Evolutionary conservation across 371 early-diverging fungal species (phyloP).

Genomic region (Mortierella sp.): DNA sequence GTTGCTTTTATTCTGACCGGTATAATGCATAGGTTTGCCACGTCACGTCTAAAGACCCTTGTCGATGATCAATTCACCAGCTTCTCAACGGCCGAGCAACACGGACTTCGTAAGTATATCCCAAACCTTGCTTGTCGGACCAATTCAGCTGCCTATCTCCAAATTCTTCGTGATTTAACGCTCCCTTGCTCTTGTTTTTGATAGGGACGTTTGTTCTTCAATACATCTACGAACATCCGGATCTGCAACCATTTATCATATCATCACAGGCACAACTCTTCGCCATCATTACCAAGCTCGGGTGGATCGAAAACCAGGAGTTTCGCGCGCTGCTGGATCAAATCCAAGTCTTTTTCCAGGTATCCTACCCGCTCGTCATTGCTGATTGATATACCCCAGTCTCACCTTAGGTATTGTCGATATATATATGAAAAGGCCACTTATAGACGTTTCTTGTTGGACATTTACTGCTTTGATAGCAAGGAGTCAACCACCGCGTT

Average conservation of each 20-base stretch:
- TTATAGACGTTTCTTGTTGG: neutral
- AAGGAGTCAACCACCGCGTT: conserved; percentile 72
- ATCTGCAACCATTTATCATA: conserved; percentile 77
- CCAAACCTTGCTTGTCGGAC: neutral
- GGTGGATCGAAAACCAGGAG: conserved; percentile 85
- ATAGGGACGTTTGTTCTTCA: conserved; percentile 70
- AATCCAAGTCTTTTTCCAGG: conserved; percentile 78
- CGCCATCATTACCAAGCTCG: conserved; percentile 83
- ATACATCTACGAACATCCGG: conserved; percentile 75
- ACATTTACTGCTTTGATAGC: conserved; percentile 48
- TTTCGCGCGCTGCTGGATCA: conserved; percentile 77
- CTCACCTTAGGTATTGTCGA: neutral
- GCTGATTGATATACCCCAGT: neutral
- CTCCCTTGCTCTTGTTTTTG: too few species aligned
- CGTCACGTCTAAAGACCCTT: conserved; percentile 76
- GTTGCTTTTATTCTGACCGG: neutral
- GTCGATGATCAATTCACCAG: conserved; percentile 79
- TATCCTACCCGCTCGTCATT: conserved; percentile 22
- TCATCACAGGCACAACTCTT: conserved; percentile 78
- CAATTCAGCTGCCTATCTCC: neutral
- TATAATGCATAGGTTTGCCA: conserved; percentile 63
- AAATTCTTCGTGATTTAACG: neutral
- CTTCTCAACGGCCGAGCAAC: conserved; percentile 66
- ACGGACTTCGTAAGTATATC: conserved; percentile 41
- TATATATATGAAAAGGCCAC: neutral